These are phyloP conservation scores for Phytophthora kernoviae DNA, from an alignment of 352 stramenopile species.

Conservation along the genomic window DNA sequence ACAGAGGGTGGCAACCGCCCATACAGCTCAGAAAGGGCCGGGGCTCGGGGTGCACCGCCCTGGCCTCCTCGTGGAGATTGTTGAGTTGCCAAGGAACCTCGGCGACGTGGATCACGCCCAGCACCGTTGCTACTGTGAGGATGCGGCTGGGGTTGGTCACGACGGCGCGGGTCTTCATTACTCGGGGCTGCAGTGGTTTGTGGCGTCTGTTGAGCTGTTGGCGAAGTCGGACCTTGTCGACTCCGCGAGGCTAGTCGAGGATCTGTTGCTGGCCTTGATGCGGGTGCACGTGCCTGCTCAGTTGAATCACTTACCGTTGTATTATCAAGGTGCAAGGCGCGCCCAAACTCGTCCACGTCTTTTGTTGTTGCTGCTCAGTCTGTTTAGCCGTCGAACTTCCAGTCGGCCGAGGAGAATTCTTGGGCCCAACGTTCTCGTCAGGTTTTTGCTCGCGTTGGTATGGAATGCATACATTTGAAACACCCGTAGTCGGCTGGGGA, in stretches of 20 bases:
- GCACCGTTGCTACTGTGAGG: constrained; percentile 23
- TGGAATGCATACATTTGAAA: constrained; percentile 55
- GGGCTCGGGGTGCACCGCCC: constrained; percentile 6
- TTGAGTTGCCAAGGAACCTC: constrained; percentile 21
- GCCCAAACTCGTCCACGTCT: constrained; percentile 66
- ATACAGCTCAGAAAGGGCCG: constrained; percentile 52
- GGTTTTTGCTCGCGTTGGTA: constrained; percentile 48
- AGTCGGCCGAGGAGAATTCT: constrained; percentile 22
- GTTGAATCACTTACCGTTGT: constrained; percentile 9
- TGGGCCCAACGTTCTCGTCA: constrained; percentile 18
- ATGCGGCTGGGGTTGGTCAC: constrained; percentile 14
- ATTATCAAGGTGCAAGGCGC: constrained; percentile 30
- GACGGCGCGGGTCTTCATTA: constrained; percentile 43
- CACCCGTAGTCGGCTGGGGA: constrained; percentile 54
- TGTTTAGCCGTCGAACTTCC: constrained; percentile 9
- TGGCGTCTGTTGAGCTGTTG: constrained; percentile 11
- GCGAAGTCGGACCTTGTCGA: constrained; percentile 12
- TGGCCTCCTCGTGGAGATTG: constrained; percentile 11
- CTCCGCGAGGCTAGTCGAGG: constrained; percentile 27
- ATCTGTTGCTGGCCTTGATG: constrained; percentile 21
- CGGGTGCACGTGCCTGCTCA: constrained; percentile 4
- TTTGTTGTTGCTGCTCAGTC: constrained; percentile 19
- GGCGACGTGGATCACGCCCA: constrained; percentile 46
- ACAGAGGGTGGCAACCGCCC: constrained; percentile 56
- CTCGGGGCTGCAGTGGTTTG: constrained; percentile 6